phyloP scores from a whole-genome alignment of 1,284 basidiomycete species.

The Uromyces viciae-fabae region DNA sequence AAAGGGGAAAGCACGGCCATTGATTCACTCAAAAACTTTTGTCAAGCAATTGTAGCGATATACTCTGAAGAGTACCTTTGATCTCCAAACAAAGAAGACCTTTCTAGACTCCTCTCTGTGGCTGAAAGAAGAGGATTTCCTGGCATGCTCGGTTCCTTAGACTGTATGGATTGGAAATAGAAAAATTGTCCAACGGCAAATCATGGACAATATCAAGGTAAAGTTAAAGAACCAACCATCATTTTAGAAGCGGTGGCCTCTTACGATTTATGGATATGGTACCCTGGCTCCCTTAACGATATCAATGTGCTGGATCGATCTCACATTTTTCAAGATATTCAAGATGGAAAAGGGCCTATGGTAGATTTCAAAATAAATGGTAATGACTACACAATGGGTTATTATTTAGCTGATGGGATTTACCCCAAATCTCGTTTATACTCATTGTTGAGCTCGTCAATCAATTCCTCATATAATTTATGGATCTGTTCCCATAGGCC shows the following conservation, averaged over 20 bases:
- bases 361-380: not conserved
- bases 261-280: conserved; percentile 4
- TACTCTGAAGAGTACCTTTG: not conserved
- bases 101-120: not conserved
- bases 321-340: not conserved
- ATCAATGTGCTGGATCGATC: conserved; percentile 1
- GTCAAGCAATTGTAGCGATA: not conserved
- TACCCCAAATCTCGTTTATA: conserved; percentile 12
- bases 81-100: not conserved
- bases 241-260: conserved; percentile 3
- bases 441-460: too few species aligned
- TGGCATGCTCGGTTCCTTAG: not conserved
- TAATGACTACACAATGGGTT: not conserved
- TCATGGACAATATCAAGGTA: not conserved
- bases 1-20: not conserved
- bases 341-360: not conserved
- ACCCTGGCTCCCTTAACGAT: not conserved
- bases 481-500: too few species aligned
- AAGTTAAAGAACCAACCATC: not conserved
- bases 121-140: not conserved
- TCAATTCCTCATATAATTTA: too few species aligned
- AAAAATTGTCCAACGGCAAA: conserved; percentile 11
- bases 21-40: not conserved
- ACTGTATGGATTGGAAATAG: conserved; percentile 21
- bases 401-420: conserved; percentile 5